Evolutionary conservation across 306 rosid species (phyloP).

Genomic region (Malus sylvestris): DNA sequence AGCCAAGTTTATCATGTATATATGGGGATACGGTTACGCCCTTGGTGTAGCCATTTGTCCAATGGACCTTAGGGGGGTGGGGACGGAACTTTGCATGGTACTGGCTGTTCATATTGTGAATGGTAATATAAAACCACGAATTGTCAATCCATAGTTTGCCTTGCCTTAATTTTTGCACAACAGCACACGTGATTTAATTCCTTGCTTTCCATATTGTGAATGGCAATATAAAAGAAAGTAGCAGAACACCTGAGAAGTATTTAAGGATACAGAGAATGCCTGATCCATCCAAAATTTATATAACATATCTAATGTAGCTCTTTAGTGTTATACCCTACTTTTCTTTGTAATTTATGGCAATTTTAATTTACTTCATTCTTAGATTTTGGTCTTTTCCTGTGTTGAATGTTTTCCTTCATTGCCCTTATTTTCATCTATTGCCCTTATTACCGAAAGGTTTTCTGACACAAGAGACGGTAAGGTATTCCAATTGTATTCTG

Average conservation of each 20-base stretch:
- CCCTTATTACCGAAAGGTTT: background rate
- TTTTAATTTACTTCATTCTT: background rate
- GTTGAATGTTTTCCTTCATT: background rate
- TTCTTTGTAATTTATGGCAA: background rate
- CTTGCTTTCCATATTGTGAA: too few species aligned
- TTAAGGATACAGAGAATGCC: too few species aligned
- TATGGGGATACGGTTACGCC: background rate
- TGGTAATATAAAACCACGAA: too few species aligned
- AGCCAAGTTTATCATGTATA: background rate
- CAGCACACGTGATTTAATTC: too few species aligned
- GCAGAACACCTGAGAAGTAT: too few species aligned
- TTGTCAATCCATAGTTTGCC: too few species aligned
- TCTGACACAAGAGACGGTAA: background rate
- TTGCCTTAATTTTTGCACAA: too few species aligned
- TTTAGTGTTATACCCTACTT: background rate
- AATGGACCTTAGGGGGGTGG: background rate
- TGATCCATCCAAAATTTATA: too few species aligned
- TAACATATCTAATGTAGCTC: too few species aligned
- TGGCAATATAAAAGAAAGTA: too few species aligned
- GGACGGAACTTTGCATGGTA: background rate
- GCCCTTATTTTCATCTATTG: background rate
- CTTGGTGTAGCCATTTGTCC: background rate
- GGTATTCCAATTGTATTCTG: rapidly evolving
- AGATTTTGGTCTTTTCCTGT: too few species aligned
- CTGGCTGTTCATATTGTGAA: too few species aligned